Evolutionary conservation across 306 rosid species (phyloP).

Genomic region (Arachis hypogaea): DNA sequence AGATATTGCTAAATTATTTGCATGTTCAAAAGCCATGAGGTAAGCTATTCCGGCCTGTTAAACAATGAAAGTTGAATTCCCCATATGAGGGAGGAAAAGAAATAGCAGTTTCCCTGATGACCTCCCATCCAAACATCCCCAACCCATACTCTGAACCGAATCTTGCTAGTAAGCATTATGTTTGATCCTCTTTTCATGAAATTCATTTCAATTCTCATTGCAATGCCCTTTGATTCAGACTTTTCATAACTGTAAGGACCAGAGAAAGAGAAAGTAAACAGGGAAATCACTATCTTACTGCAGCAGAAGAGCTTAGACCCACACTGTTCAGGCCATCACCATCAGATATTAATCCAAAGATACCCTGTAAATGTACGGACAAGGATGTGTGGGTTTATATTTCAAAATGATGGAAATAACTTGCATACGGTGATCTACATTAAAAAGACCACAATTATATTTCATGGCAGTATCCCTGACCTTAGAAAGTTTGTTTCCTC

Average conservation of each 20-base stretch:
- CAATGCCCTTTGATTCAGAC: slow-evolving; percentile 24
- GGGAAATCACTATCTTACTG: slow-evolving; percentile 62
- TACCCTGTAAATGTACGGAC: slow-evolving; percentile 68
- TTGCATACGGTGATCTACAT: slow-evolving; percentile 11
- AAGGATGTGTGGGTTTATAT: slow-evolving; percentile 27
- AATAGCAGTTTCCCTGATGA: not conserved
- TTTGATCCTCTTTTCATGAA: slow-evolving; percentile 8
- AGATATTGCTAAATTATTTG: slow-evolving; percentile 69
- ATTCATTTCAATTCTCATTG: slow-evolving; percentile 34
- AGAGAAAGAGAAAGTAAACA: slow-evolving; percentile 28
- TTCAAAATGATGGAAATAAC: slow-evolving; percentile 32
- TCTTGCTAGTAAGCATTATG: slow-evolving; percentile 30
- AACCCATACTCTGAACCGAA: slow-evolving; percentile 10
- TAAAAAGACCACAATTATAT: slow-evolving; percentile 24
- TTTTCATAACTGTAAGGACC: slow-evolving; percentile 32
- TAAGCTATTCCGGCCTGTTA: slow-evolving; percentile 94
- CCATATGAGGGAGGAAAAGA: slow-evolving; percentile 15
- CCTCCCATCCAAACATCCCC: slow-evolving; percentile 3
- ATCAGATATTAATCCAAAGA: slow-evolving; percentile 77
- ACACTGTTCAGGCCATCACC: slow-evolving; percentile 87
- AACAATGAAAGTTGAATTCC: slow-evolving; percentile 36
- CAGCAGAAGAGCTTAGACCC: slow-evolving; percentile 98
- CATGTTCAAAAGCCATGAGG: slow-evolving; percentile 84
- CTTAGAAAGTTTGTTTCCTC: slow-evolving; percentile 63
- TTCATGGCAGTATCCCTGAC: slow-evolving; percentile 47